A percentile compares a stretch with the other conserved stretches of the same genome.
Conservation (phyloP, 2,329 filamentous ascomycete species). For the Aspergillus chevalieri region DNA sequence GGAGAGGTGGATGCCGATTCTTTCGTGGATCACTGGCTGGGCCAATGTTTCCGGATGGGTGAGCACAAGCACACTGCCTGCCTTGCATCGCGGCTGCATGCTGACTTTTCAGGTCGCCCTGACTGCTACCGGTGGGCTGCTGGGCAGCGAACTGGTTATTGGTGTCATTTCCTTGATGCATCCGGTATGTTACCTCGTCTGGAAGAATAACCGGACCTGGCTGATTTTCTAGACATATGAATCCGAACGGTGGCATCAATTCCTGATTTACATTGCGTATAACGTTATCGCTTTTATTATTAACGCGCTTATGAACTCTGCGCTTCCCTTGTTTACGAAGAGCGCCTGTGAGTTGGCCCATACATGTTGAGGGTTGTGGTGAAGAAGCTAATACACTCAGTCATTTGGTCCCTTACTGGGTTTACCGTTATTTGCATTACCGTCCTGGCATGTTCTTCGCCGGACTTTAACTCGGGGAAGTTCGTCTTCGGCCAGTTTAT, state of each 20-base stretch:
- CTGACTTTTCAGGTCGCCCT: slow-evolving; percentile 43
- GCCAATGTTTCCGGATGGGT: slow-evolving; percentile 65
- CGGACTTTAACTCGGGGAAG: slow-evolving; percentile 56
- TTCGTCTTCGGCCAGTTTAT: slow-evolving; percentile 59
- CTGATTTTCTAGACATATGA: slow-evolving; percentile 40
- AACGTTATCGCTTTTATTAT: slow-evolving; percentile 56
- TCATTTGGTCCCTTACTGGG: slow-evolving; percentile 64
- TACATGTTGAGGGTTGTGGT: background rate
- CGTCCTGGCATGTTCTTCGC: slow-evolving; percentile 59
- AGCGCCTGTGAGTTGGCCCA: slow-evolving; percentile 44
- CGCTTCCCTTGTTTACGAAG: slow-evolving; percentile 62
- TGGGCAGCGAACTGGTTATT: slow-evolving; percentile 62
- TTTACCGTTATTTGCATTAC: slow-evolving; percentile 67
- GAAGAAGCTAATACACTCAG: slow-evolving; percentile 11
- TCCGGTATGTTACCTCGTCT: slow-evolving; percentile 27
- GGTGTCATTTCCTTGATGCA: slow-evolving; percentile 60
- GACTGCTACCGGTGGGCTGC: slow-evolving; percentile 61
- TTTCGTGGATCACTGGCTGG: slow-evolving; percentile 68
- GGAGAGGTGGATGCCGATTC: slow-evolving; percentile 53
- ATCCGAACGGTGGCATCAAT: slow-evolving; percentile 62
- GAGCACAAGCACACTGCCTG: background rate
- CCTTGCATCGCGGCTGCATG: slow-evolving; percentile 1
- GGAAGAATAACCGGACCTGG: background rate
- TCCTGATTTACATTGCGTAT: slow-evolving; percentile 64
- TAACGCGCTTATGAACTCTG: slow-evolving; percentile 58